These are phyloP conservation scores for Fusarium paranaense DNA, from an alignment of 2,329 filamentous ascomycete species.

Conservation along the genomic window DNA sequence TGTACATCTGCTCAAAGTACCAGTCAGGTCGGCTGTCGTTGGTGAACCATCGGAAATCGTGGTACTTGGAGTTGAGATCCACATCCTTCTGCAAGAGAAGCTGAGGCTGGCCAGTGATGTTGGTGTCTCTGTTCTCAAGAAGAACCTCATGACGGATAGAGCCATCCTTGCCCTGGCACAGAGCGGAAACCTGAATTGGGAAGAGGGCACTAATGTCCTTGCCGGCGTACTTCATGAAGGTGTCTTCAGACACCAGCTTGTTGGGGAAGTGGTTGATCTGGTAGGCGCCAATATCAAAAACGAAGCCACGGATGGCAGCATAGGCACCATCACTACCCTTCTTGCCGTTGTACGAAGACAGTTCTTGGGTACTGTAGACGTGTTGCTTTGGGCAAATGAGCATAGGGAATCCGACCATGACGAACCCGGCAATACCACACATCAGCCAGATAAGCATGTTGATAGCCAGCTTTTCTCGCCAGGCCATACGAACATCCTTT, in stretches of 20 bases:
- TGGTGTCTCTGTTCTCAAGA: slow-evolving; percentile 83
- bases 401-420: slow-evolving; percentile 88
- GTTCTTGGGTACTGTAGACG: slow-evolving; percentile 83
- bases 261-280: slow-evolving; percentile 79
- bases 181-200: slow-evolving; percentile 91
- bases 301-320: slow-evolving; percentile 86
- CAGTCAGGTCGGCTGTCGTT: slow-evolving; percentile 89
- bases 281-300: slow-evolving; percentile 84
- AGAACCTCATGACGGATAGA: slow-evolving; percentile 77
- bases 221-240: slow-evolving; percentile 84
- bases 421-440: slow-evolving; percentile 83
- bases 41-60: slow-evolving; percentile 90
- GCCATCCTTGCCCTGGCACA: slow-evolving; percentile 83
- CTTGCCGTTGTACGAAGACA: slow-evolving; percentile 80
- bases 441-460: slow-evolving; percentile 96
- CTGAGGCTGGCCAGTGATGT: slow-evolving; percentile 75
- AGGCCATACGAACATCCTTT: slow-evolving; percentile 91
- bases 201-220: slow-evolving; percentile 89
- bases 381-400: slow-evolving; percentile 93
- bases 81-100: slow-evolving; percentile 66
- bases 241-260: slow-evolving; percentile 64
- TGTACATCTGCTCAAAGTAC: slow-evolving; percentile 90
- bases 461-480: slow-evolving; percentile 98
- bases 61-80: slow-evolving; percentile 83
- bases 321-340: slow-evolving; percentile 70